Conservation (phyloP, 2,329 filamentous ascomycete genomes). For the Chaetomium sp. region DNA sequence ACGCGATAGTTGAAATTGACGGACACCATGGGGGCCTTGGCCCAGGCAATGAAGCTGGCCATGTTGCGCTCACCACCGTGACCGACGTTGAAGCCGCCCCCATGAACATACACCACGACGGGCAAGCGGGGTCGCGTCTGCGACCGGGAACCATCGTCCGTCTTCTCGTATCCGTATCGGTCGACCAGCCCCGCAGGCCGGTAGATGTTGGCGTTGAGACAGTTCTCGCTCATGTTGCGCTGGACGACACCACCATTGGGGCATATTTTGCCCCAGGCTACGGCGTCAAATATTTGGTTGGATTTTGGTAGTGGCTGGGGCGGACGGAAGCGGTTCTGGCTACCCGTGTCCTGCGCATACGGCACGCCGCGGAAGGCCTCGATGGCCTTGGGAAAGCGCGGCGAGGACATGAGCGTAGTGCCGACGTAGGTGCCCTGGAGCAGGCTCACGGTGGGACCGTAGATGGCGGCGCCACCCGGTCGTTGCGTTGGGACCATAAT, state of each 20-base stretch:
- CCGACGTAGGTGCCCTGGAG: conserved; percentile 38
- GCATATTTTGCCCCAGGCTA: conserved; percentile 34
- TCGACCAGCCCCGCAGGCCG: conserved; percentile 31
- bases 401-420: conserved; percentile 25
- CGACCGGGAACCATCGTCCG: background rate
- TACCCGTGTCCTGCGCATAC: conserved; percentile 38
- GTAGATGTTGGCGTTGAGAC: conserved; percentile 47
- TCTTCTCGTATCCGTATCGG: conserved; percentile 19
- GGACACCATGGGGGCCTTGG: conserved; percentile 46
- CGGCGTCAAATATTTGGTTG: conserved; percentile 28
- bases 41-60: conserved; percentile 53
- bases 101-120: conserved; percentile 56
- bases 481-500: background rate
- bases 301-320: conserved; percentile 30
- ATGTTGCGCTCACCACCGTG: conserved; percentile 51
- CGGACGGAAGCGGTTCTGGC: conserved; percentile 40
- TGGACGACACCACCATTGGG: conserved; percentile 27
- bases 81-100: conserved; percentile 55
- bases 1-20: conserved; percentile 59
- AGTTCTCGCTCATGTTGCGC: conserved; percentile 40
- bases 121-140: conserved; percentile 29
- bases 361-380: conserved; percentile 46
- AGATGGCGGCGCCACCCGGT: background rate
- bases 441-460: conserved; percentile 26
- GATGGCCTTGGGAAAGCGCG: conserved; percentile 31